phyloP scores from a whole-genome alignment of 257 asterid genomes.

The Lycium barbarum region DNA sequence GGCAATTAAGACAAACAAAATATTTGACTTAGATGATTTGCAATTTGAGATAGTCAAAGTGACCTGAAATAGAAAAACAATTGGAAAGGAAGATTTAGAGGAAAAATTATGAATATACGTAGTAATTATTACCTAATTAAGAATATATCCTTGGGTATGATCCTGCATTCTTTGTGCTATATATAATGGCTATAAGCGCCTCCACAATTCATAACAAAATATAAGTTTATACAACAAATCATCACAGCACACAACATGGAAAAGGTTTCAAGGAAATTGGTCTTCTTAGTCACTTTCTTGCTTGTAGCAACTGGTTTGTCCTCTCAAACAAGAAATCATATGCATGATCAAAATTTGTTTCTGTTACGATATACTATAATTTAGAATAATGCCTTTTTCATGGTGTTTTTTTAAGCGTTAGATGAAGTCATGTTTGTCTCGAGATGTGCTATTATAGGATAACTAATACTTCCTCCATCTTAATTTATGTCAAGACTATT shows the following conservation, averaged over 20 bases:
- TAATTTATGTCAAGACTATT: too few relatives aligned
- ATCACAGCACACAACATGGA: not conserved
- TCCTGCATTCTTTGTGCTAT: not conserved
- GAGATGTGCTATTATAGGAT: not conserved
- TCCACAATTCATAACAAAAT: not conserved
- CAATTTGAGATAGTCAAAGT: too few relatives aligned
- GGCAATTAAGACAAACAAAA: not conserved
- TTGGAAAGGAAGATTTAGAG: not conserved
- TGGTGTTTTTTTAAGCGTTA: not conserved
- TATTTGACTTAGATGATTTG: too few relatives aligned
- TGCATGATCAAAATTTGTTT: not conserved
- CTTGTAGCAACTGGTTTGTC: not conserved
- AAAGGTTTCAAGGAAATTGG: not conserved
- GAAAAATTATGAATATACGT: not conserved
- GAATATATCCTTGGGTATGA: not conserved
- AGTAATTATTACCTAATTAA: too few relatives aligned
- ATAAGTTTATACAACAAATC: not conserved
- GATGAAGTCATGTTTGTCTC: not conserved
- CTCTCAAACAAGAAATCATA: not conserved
- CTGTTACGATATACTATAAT: not conserved
- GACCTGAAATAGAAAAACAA: not conserved
- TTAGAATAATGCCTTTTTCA: not conserved
- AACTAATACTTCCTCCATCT: not conserved
- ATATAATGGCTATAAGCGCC: not conserved
- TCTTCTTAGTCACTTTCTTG: not conserved